These are phyloP conservation scores for Mollisia scopiformis DNA, from an alignment of 2,329 filamentous ascomycete genomes.

Conservation along the genomic window DNA sequence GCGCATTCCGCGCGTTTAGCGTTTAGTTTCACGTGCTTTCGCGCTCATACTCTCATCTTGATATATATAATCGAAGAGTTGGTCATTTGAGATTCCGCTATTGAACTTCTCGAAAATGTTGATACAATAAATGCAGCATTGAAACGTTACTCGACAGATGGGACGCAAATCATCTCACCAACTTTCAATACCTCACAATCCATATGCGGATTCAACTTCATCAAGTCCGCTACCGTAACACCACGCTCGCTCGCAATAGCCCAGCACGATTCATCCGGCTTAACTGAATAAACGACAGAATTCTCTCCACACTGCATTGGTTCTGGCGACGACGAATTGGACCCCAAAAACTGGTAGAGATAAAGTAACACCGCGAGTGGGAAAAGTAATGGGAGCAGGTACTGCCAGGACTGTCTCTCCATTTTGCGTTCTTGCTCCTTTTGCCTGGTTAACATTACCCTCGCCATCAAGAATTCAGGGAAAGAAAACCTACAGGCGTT, in stretches of 20 bases:
- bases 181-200: conserved; percentile 50
- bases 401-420: conserved; percentile 53
- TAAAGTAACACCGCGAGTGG: conserved; percentile 52
- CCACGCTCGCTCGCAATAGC: conserved; percentile 37
- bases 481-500: conserved; percentile 1
- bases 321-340: background rate
- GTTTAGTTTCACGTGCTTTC: too few relatives aligned
- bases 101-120: too few relatives aligned
- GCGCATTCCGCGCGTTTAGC: too few relatives aligned
- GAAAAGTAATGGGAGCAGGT: conserved; percentile 40
- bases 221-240: conserved; percentile 49
- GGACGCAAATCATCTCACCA: conserved; percentile 49
- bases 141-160: background rate
- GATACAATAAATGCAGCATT: too few relatives aligned
- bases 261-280: conserved; percentile 9
- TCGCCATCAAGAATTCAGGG: background rate
- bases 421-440: background rate
- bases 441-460: background rate
- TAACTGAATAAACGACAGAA: background rate
- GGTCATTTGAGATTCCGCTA: too few relatives aligned
- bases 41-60: too few relatives aligned
- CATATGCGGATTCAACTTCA: conserved; percentile 47
- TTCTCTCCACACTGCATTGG: background rate
- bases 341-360: conserved; percentile 43
- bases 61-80: too few relatives aligned